phyloP scores from a whole-genome alignment of 371 early-diverging fungal species.

The Circinella minor region DNA sequence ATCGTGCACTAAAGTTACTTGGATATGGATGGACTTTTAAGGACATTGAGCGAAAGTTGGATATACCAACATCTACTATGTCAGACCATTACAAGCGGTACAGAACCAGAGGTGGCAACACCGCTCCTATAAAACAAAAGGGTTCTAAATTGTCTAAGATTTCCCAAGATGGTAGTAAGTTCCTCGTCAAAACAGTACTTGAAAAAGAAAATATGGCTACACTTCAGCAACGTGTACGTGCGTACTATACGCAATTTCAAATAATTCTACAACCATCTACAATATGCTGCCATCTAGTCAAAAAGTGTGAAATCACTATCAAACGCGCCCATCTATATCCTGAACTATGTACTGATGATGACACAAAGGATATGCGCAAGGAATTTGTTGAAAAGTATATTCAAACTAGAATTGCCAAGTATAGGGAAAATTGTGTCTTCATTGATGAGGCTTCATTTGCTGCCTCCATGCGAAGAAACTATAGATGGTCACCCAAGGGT shows the following conservation, averaged over 20 bases:
- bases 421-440: constrained; percentile 1
- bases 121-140: neutral
- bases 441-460: neutral
- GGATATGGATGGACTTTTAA: neutral
- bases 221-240: neutral
- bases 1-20: neutral
- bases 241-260: neutral
- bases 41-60: neutral
- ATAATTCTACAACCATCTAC: neutral
- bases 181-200: neutral
- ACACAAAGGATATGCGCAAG: neutral
- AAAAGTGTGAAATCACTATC: neutral
- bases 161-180: neutral
- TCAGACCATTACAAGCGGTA: neutral
- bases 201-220: neutral
- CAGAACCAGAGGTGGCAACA: neutral
- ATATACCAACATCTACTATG: neutral
- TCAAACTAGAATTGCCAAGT: neutral
- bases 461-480: neutral
- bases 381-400: neutral
- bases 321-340: neutral
- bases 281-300: neutral
- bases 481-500: neutral
- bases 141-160: neutral
- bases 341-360: neutral